These are phyloP conservation scores for Chaetomium strumarium DNA, from an alignment of 2,329 filamentous ascomycete species.

Conservation along the genomic window DNA sequence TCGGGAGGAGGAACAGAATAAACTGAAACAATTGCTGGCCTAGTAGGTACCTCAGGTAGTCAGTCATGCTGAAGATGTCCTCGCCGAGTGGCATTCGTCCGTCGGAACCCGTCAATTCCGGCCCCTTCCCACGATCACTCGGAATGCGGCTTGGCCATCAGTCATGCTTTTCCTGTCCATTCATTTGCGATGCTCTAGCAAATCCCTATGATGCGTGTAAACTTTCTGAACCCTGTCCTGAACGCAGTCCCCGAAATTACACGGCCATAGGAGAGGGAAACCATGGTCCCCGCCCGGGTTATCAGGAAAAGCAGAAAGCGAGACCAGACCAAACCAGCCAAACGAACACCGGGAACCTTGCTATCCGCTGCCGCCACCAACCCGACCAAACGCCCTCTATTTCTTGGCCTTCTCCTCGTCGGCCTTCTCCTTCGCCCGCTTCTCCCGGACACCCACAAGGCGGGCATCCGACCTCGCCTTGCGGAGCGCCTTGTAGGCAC, in stretches of 20 bases:
- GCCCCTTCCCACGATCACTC: slow-evolving; percentile 8
- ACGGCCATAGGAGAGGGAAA: slow-evolving; percentile 21
- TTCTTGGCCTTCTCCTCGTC: slow-evolving; percentile 83
- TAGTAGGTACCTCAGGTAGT: neutral
- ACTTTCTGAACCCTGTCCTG: slow-evolving; percentile 22
- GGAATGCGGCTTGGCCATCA: slow-evolving; percentile 13
- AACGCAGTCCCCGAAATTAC: slow-evolving; percentile 23
- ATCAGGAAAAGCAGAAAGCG: slow-evolving; percentile 27
- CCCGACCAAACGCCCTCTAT: slow-evolving; percentile 45
- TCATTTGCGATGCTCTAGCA: slow-evolving; percentile 29
- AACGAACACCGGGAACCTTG: slow-evolving; percentile 27
- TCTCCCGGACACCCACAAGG: slow-evolving; percentile 78
- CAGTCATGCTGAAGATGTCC: neutral
- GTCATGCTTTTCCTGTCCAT: slow-evolving; percentile 29
- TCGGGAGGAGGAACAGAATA: slow-evolving; percentile 10
- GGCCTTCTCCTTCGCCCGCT: slow-evolving; percentile 84
- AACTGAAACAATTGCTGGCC: neutral
- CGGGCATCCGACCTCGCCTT: slow-evolving; percentile 77
- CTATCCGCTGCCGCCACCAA: slow-evolving; percentile 21
- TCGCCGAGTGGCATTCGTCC: neutral
- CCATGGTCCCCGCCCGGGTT: slow-evolving; percentile 23
- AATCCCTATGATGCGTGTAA: slow-evolving; percentile 29
- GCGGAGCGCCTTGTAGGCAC: slow-evolving; percentile 82
- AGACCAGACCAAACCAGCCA: slow-evolving; percentile 29
- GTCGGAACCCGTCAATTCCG: slow-evolving; percentile 13